Evolutionary conservation across 2,329 filamentous ascomycete genomes (phyloP).

Genomic region (Chaetomiaceae sp.): DNA sequence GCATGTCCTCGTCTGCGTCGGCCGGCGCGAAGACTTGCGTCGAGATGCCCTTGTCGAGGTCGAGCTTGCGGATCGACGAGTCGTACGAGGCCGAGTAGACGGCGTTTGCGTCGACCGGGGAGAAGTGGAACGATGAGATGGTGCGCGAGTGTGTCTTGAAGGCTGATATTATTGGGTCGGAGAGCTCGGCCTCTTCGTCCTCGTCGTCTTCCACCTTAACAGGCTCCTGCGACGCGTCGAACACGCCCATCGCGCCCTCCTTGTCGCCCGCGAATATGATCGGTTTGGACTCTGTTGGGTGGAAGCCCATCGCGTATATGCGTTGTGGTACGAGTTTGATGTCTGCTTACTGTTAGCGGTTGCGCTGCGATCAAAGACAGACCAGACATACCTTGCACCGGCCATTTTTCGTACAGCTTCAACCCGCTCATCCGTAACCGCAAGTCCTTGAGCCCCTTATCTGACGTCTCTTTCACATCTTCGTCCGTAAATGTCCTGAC

Average conservation of each 20-base stretch:
- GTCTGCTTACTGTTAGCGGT: constrained; percentile 43
- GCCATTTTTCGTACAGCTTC: constrained; percentile 77
- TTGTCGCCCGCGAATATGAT: constrained; percentile 94
- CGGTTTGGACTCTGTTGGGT: constrained; percentile 80
- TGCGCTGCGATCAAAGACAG: too few relatives aligned
- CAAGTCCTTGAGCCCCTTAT: constrained; percentile 69
- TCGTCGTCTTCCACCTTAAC: constrained; percentile 53
- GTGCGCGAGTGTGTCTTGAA: constrained; percentile 89
- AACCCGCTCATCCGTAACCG: constrained; percentile 73
- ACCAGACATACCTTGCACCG: constrained; percentile 61
- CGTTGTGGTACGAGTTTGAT: constrained; percentile 90
- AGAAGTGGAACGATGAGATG: constrained; percentile 78
- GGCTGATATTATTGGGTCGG: constrained; percentile 76
- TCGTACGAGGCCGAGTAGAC: constrained; percentile 90
- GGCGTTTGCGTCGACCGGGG: constrained; percentile 65
- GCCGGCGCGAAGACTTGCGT: constrained; percentile 75
- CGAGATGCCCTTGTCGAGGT: constrained; percentile 74
- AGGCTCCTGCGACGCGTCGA: constrained; percentile 74
- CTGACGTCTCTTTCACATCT: constrained; percentile 72
- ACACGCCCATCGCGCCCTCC: constrained; percentile 81
- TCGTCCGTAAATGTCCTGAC: constrained; percentile 82
- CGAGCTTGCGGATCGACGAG: constrained; percentile 81
- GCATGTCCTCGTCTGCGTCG: constrained; percentile 65
- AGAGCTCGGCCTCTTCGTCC: constrained; percentile 61
- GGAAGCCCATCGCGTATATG: constrained; percentile 82